A percentile compares a stretch with the other conserved stretches of the same genome.
phyloP scores from a whole-genome alignment of 306 rosid species.

The Rosa rugosa region DNA sequence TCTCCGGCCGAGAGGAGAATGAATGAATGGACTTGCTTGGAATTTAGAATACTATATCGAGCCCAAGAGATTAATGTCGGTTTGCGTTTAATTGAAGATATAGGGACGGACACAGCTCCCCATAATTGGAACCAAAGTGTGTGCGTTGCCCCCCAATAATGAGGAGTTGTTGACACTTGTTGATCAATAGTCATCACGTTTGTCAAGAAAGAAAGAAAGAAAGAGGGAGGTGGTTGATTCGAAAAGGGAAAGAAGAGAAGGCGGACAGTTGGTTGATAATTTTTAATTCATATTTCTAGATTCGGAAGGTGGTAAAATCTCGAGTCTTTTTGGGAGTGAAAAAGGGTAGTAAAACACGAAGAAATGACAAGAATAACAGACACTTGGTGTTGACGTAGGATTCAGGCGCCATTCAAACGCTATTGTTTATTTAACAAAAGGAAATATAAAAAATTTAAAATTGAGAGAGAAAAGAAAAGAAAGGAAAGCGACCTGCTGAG shows the following conservation, averaged over 20 bases:
- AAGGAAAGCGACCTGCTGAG: neutral
- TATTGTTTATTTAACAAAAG: neutral
- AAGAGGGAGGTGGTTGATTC: too few relatives aligned
- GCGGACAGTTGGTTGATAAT: neutral
- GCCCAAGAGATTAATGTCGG: too few relatives aligned
- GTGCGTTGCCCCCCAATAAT: too few relatives aligned
- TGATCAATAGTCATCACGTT: too few relatives aligned
- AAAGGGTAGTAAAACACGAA: neutral
- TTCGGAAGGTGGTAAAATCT: neutral
- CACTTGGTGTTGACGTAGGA: neutral
- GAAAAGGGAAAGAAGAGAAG: neutral
- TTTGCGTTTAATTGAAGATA: too few relatives aligned
- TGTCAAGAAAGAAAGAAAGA: too few relatives aligned
- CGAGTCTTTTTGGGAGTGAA: neutral
- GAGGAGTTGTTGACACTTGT: too few relatives aligned
- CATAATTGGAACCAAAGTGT: too few relatives aligned
- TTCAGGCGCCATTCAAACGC: neutral
- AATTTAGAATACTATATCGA: too few relatives aligned
- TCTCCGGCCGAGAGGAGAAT: too few relatives aligned
- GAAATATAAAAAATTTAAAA: neutral
- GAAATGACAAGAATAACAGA: neutral
- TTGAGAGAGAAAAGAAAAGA: neutral
- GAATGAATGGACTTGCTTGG: too few relatives aligned
- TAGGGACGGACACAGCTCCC: too few relatives aligned
- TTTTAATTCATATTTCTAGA: neutral